Conservation (phyloP, 208 protist species). For the Trypanosoma congolense region DNA sequence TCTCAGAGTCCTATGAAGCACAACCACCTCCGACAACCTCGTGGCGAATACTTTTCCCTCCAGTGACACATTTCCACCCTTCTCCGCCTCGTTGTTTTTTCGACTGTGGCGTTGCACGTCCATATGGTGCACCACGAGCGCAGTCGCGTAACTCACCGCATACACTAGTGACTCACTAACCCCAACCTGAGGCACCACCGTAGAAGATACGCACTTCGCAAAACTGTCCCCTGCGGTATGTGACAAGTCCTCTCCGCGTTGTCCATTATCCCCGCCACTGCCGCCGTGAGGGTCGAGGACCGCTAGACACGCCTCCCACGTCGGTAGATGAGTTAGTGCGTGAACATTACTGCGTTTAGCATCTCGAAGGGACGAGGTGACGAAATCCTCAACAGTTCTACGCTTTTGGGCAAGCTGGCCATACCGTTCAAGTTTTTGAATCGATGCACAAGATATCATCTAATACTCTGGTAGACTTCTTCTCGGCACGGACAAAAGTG, state of each 20-base stretch:
- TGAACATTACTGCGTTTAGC: slow-evolving; percentile 65
- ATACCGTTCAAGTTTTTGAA: slow-evolving; percentile 88
- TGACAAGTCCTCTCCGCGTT: slow-evolving; percentile 1
- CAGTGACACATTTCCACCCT: slow-evolving; percentile 1
- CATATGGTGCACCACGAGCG: slow-evolving; percentile 55
- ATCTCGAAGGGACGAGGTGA: slow-evolving; percentile 68
- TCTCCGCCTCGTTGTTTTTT: slow-evolving; percentile 1
- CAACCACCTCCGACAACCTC: slow-evolving; percentile 9
- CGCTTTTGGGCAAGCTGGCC: slow-evolving; percentile 77
- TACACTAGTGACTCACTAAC: slow-evolving; percentile 72
- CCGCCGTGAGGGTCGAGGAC: slow-evolving; percentile 5
- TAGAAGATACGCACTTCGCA: not conserved
- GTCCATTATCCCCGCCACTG: not conserved
- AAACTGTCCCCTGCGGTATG: not conserved
- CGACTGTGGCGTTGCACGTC: slow-evolving; percentile 19
- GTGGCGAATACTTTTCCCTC: slow-evolving; percentile 12
- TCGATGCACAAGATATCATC: slow-evolving; percentile 79
- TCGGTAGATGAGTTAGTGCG: slow-evolving; percentile 72
- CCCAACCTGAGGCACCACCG: slow-evolving; percentile 4
- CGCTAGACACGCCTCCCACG: slow-evolving; percentile 51
- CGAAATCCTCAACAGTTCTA: slow-evolving; percentile 60
- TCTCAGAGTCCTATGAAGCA: slow-evolving; percentile 31
- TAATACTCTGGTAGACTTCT: not conserved
- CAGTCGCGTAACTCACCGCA: slow-evolving; percentile 65
- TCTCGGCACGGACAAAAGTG: not conserved